phyloP scores from a whole-genome alignment of 371 early-diverging fungal genomes.

The Chytridium lagenaria region DNA sequence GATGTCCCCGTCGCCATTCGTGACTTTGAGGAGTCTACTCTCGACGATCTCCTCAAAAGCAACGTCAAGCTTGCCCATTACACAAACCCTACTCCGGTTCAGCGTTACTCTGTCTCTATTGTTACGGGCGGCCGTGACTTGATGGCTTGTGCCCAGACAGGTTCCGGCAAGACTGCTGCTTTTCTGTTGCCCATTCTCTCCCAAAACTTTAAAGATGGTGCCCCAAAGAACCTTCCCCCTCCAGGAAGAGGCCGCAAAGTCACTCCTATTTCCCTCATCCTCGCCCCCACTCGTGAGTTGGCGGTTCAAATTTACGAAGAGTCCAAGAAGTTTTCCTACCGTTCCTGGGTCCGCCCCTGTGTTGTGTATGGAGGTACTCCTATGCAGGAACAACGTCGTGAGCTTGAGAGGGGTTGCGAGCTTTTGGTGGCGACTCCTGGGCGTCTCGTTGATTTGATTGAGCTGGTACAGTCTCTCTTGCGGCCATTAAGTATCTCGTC shows the following conservation, averaged over 20 bases:
- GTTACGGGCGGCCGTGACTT: constrained; percentile 74
- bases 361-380: constrained; percentile 66
- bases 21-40: constrained; percentile 66
- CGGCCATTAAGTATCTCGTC: constrained; percentile 85
- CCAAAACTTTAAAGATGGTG: constrained; percentile 59
- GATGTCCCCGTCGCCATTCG: constrained; percentile 75
- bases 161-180: constrained; percentile 64
- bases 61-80: constrained; percentile 94
- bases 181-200: constrained; percentile 67
- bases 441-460: constrained; percentile 94
- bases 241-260: constrained; percentile 43
- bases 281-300: constrained; percentile 91
- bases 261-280: constrained; percentile 52
- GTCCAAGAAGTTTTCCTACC: constrained; percentile 75
- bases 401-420: constrained; percentile 61
- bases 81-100: constrained; percentile 95
- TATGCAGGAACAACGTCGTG: constrained; percentile 55
- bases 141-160: constrained; percentile 58
- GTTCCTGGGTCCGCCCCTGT: constrained; percentile 68
- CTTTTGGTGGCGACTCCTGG: constrained; percentile 96
- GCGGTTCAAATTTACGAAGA: constrained; percentile 92
- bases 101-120: constrained; percentile 91
- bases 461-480: constrained; percentile 83
- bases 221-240: constrained; percentile 33
- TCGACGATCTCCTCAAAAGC: constrained; percentile 85